Base-by-base conservation (phyloP, 1,139 yeast species). In the Scheffersomyces cryptocercus region DNA sequence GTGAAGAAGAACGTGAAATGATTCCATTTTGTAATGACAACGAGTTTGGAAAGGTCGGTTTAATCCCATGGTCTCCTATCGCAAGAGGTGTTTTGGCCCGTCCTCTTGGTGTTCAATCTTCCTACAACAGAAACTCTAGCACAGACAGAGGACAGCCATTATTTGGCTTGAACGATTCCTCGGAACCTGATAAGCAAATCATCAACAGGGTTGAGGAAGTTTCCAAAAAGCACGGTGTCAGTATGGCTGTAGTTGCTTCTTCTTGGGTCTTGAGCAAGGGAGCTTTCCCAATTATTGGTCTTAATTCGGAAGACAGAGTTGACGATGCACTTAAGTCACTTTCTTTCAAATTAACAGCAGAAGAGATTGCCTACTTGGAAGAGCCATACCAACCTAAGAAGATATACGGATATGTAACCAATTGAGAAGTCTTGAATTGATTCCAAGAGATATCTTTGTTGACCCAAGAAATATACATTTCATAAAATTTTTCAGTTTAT, bases 1-100 rank as follows among this genome's bases (percentile, higher is more conserved):
- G 87, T 24, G 85, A 81, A 54, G 85, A 82, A 43, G 87, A 82
- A 55, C 62, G 78, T 31, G 86, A 82, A 53, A 70, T 81, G 79
- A 77, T 70, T 50, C 81, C 78, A 28, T 81, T 65, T 61, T 78
- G 83, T 54, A 61, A 78, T 5, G 58, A 64, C 3, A 53, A 52
- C 37, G 58, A 50, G 7, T 41, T 64, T 30, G 68, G 67, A 8
- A 72, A 75, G 28, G 79, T 77, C 28, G 81, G 80, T 0, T 42
- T 77, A 30, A 68, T 75, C 42, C 82, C 82, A 8, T 78, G 78
- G 77, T 72, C 78, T 9, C 81, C 82, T 12, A 60, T 69, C 47
- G 79, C 78, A 7, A 58, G 76, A 50, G 82, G 82, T 4, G 24
- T 71, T 0, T 63, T 77, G 35, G 68, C 81, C 8, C 64, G 78